A percentile compares a stretch with the other conserved stretches of the same genome.
phyloP scores from a whole-genome alignment of 1,284 basidiomycete genomes.

The Pseudozyma pruni region DNA sequence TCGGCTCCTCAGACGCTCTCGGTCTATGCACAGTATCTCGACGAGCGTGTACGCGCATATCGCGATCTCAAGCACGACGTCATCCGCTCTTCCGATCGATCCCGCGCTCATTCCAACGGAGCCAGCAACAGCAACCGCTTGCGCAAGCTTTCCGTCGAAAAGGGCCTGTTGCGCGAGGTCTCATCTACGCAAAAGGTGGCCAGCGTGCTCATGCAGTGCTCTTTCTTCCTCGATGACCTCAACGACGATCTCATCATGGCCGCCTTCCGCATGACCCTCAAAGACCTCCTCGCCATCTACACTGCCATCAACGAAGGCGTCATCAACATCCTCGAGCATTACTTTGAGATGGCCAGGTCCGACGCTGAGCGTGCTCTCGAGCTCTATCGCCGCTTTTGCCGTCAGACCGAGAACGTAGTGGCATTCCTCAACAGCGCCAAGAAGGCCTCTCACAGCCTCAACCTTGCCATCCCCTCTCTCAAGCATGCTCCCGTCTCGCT shows the following conservation, averaged over 20 bases:
- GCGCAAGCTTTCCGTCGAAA: constrained; percentile 91
- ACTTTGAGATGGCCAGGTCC: constrained; percentile 96
- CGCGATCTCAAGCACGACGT: constrained; percentile 92
- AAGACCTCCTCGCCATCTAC: constrained; percentile 93
- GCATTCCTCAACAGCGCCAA: constrained; percentile 92
- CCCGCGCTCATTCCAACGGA: constrained; percentile 71
- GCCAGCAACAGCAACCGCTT: constrained; percentile 73
- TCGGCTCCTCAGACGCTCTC: constrained; percentile 82
- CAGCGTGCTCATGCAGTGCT: constrained; percentile 84
- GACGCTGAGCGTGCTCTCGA: constrained; percentile 87
- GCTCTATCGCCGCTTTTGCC: constrained; percentile 94
- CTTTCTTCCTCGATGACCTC: constrained; percentile 93
- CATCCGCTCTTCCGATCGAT: constrained; percentile 83
- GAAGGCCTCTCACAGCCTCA: constrained; percentile 89
- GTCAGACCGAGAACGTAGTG: constrained; percentile 91
- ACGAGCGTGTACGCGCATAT: constrained; percentile 87
- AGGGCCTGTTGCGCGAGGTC: constrained; percentile 91
- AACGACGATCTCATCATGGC: constrained; percentile 90
- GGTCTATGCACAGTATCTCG: constrained; percentile 88
- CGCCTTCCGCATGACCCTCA: constrained; percentile 93
- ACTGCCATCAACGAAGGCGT: constrained; percentile 98
- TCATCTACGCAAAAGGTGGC: constrained; percentile 89
- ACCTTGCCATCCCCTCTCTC: constrained; percentile 91
- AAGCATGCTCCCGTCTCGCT: constrained; percentile 95
- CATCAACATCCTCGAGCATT: constrained; percentile 92